Conservation (phyloP, 2,329 filamentous ascomycete genomes). For the Bipolaris oryzae region DNA sequence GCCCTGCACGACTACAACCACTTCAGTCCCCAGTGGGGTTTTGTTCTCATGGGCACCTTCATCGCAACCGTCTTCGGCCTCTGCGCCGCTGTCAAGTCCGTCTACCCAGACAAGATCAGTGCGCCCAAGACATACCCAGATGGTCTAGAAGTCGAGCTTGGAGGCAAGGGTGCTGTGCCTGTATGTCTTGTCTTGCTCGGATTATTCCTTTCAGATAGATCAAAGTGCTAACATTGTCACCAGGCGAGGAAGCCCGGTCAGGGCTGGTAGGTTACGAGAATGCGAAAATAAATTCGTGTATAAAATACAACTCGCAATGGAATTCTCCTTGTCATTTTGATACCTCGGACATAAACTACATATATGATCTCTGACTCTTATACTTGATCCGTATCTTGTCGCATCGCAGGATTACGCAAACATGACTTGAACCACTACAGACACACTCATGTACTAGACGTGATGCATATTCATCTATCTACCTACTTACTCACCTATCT, state of each 20-base stretch:
- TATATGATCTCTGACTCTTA: neutral
- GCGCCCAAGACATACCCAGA: constrained; percentile 54
- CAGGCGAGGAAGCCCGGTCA: constrained; percentile 34
- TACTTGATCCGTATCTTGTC: neutral
- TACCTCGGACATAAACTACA: neutral
- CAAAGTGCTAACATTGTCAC: constrained; percentile 9
- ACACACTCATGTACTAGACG: neutral
- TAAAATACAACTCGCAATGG: constrained; percentile 14
- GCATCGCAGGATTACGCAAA: neutral
- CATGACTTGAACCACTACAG: neutral
- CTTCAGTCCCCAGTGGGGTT: constrained; percentile 72
- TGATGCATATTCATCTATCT: neutral
- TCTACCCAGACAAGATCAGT: constrained; percentile 55
- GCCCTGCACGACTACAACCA: constrained; percentile 89
- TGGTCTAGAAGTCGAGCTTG: constrained; percentile 57
- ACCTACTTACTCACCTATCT: neutral
- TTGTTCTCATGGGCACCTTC: constrained; percentile 61
- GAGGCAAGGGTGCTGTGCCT: constrained; percentile 51
- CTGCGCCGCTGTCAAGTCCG: constrained; percentile 46
- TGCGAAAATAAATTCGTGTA: neutral
- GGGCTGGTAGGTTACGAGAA: constrained; percentile 19
- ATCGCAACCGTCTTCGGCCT: constrained; percentile 50
- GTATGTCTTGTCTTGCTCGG: constrained; percentile 34
- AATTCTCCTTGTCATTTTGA: constrained; percentile 10
- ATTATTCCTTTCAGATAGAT: too few species aligned